Percentiles rank a stretch among this genome's conserved stretches.
These are phyloP conservation scores for Silene vulgaris DNA, from an alignment of 179 eudicot species.

Conservation along the genomic window DNA sequence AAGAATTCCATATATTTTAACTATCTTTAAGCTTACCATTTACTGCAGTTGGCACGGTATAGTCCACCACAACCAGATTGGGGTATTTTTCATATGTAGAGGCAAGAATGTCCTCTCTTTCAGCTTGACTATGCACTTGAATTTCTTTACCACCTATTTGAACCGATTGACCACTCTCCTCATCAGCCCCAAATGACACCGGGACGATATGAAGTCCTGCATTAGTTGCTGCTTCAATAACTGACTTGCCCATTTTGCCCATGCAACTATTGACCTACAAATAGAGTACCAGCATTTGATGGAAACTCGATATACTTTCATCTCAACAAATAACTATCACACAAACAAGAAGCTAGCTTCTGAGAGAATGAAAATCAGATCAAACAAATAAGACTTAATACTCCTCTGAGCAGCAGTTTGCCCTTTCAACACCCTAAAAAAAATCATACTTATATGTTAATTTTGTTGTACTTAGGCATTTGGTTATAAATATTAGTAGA, in stretches of 20 bases:
- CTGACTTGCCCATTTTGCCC: constrained; percentile 96
- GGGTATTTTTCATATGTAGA: constrained; percentile 55
- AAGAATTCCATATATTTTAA: neutral
- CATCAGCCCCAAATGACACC: constrained; percentile 61
- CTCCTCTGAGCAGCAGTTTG: neutral
- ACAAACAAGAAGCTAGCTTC: neutral
- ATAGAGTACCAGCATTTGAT: constrained; percentile 8
- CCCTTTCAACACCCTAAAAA: too few species aligned
- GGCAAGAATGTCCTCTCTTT: constrained; percentile 56
- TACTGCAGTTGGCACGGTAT: constrained; percentile 75
- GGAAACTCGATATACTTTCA: neutral
- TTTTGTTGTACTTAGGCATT: too few species aligned
- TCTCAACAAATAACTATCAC: neutral
- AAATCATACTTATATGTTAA: too few species aligned
- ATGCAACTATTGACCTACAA: constrained; percentile 77
- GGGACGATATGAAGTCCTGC: constrained; percentile 74
- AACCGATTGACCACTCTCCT: constrained; percentile 52
- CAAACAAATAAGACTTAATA: neutral
- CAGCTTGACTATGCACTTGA: constrained; percentile 55
- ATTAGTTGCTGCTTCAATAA: constrained; percentile 68
- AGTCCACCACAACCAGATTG: constrained; percentile 75
- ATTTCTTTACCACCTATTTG: constrained; percentile 70
- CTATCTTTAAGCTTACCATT: constrained; percentile 44
- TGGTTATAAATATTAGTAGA: too few species aligned
- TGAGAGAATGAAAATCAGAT: neutral